Evolutionary conservation across 2,329 filamentous ascomycete genomes (phyloP).

Genomic region (Monilinia fructicola): DNA sequence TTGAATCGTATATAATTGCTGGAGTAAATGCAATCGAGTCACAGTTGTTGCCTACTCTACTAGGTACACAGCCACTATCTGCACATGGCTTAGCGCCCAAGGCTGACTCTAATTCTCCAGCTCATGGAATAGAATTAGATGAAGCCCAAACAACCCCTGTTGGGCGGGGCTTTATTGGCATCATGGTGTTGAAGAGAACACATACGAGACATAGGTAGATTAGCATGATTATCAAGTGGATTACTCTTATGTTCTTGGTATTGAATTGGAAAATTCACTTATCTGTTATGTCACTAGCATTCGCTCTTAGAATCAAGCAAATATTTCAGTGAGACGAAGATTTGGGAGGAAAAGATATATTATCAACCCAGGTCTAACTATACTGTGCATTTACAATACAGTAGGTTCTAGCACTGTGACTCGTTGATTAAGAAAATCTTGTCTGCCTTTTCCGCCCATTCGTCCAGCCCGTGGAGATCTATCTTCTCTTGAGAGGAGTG

Average conservation of each 20-base stretch:
- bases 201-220: neutral
- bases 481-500: conserved; percentile 21
- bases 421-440: conserved; percentile 15
- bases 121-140: neutral
- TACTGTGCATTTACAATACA: conserved; percentile 19
- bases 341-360: conserved; percentile 17
- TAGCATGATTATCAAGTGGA: neutral
- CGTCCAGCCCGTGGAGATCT: conserved; percentile 9
- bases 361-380: conserved; percentile 19
- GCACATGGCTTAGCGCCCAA: conserved; percentile 15
- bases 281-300: conserved; percentile 8
- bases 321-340: neutral
- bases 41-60: neutral
- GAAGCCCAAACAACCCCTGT: conserved; percentile 5
- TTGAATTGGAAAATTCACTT: conserved; percentile 7
- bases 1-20: neutral
- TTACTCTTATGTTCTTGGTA: neutral
- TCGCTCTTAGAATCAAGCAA: neutral
- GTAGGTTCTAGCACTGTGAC: conserved; percentile 3
- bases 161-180: neutral
- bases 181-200: conserved; percentile 8
- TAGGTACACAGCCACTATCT: conserved; percentile 1
- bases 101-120: conserved; percentile 11
- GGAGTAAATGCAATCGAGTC: neutral
- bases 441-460: conserved; percentile 9